Evolutionary conservation across 2,329 filamentous ascomycete species (phyloP).

Genomic region (Aspergillus oerlinghausenensis): DNA sequence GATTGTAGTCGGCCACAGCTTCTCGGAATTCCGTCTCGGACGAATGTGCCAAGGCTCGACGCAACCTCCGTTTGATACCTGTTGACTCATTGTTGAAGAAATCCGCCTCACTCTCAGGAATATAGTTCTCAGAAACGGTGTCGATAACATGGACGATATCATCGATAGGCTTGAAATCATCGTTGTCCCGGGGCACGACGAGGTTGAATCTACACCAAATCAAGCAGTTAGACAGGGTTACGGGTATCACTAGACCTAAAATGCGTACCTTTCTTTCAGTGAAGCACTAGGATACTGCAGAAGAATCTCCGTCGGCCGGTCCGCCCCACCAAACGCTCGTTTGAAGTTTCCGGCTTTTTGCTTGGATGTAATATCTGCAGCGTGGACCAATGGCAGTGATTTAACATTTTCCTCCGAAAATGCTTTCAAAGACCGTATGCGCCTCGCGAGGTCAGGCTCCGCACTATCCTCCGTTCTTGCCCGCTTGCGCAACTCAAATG

Average conservation of each 20-base stretch:
- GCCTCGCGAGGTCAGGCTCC: conserved; percentile 43
- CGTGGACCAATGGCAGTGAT: conserved; percentile 45
- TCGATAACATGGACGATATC: conserved; percentile 68
- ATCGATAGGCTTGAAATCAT: conserved; percentile 62
- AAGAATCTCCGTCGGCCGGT: conserved; percentile 51
- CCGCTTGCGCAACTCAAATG: conserved; percentile 42
- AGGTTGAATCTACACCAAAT: conserved; percentile 58
- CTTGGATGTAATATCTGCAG: conserved; percentile 44
- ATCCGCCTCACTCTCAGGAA: conserved; percentile 64
- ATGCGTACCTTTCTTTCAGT: conserved; percentile 59
- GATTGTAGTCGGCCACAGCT: conserved; percentile 74
- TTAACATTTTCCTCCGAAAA: conserved; percentile 39
- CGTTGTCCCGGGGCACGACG: conserved; percentile 72
- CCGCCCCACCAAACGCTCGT: conserved; percentile 45
- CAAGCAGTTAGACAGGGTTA: conserved; percentile 18
- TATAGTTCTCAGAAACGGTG: conserved; percentile 69
- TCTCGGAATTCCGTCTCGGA: conserved; percentile 67
- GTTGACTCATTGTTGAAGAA: conserved; percentile 66
- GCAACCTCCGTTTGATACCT: conserved; percentile 72
- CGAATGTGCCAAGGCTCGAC: conserved; percentile 66
- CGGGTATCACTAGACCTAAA: not conserved
- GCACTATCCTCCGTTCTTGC: conserved; percentile 36
- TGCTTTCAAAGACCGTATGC: conserved; percentile 42
- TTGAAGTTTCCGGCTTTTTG: conserved; percentile 47
- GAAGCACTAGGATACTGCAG: conserved; percentile 80